Base-by-base conservation (phyloP, 140 eudicot species). In the Stevia rebaudiana region DNA sequence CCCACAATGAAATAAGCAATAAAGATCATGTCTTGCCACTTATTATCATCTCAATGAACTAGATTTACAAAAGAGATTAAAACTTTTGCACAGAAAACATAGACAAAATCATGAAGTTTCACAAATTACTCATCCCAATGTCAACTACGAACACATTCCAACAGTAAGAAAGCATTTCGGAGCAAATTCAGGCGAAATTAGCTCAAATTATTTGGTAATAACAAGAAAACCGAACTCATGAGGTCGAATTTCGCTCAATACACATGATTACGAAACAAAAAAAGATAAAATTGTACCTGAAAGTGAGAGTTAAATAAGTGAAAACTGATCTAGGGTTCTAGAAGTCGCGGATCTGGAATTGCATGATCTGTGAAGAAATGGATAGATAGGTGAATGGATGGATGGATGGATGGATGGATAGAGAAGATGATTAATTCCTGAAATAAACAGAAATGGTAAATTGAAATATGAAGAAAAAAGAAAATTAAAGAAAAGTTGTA, bases 341-440 rank as follows among this genome's bases (percentile, higher is more conserved):
- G 40, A 52, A 53, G 15, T 22, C 17, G 11, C 41, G 68, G 79
- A 78, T 73, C 79, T 80, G 76, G 70, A 60, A 46, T 61, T 55
- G 64, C 71, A 40, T 70, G 58, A 77, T 77, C 61, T 54, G 19
- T 19, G 68, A 28, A 44, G 28, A 48, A 63, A 55, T 1, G 36
- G 64, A 57, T 62, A 49, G 70, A 40, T 51, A 37, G 37, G 58
- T n/a, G n/a, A n/a, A n/a, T n/a, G n/a, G 6, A 28, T 28, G 33
- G 4, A 28, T 28, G 33, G 4, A 28, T 42, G 23, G 15, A 50
- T 54, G 33, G 47, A 62, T 24, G 6, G 57, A 70, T 12, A 67
- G 47, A 57, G 50, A 67, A 52, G 48, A 17, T 12, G 17, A 49
- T 77, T 41, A 77, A 71, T 61, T 71, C 41, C 24, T 77, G 74